Evolutionary conservation across 805 yeast genomes (phyloP).

Genomic region (Ogataea wickerhamii): DNA sequence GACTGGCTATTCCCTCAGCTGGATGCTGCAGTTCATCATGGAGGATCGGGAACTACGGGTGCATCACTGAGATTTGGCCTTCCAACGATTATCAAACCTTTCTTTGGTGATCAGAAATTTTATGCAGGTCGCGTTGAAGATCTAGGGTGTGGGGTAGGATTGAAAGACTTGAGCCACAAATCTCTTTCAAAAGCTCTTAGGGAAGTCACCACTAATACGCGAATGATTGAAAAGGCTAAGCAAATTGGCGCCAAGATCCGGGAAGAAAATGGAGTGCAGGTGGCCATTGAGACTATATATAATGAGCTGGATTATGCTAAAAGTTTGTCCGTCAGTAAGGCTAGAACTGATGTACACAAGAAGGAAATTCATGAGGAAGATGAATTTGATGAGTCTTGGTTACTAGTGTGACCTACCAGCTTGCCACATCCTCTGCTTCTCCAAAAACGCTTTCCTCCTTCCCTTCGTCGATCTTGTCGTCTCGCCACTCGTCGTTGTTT

Average conservation of each 20-base stretch:
- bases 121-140: conserved; percentile 87
- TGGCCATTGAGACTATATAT: conserved; percentile 77
- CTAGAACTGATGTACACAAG: conserved; percentile 22
- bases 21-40: conserved; percentile 96
- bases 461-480: conserved; percentile 38
- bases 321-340: conserved; percentile 48
- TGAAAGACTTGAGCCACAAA: conserved; percentile 63
- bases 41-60: conserved; percentile 96
- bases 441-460: conserved; percentile 77
- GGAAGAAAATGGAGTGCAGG: conserved; percentile 74
- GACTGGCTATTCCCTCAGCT: conserved; percentile 89
- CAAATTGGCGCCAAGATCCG: conserved; percentile 59
- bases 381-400: conserved; percentile 31
- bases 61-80: conserved; percentile 82
- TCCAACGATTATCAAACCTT: conserved; percentile 90
- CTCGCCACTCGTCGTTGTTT: conserved; percentile 44
- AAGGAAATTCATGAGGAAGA: conserved; percentile 14
- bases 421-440: conserved; percentile 93
- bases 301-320: conserved; percentile 74
- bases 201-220: conserved; percentile 61
- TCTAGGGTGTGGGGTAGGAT: conserved; percentile 74
- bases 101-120: conserved; percentile 94
- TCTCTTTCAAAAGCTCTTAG: conserved; percentile 64
- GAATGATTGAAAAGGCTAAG: conserved; percentile 66
- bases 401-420: conserved; percentile 57